Evolutionary conservation across 768 basidiomycete species (phyloP).

Genomic region (Cubamyces sp.): DNA sequence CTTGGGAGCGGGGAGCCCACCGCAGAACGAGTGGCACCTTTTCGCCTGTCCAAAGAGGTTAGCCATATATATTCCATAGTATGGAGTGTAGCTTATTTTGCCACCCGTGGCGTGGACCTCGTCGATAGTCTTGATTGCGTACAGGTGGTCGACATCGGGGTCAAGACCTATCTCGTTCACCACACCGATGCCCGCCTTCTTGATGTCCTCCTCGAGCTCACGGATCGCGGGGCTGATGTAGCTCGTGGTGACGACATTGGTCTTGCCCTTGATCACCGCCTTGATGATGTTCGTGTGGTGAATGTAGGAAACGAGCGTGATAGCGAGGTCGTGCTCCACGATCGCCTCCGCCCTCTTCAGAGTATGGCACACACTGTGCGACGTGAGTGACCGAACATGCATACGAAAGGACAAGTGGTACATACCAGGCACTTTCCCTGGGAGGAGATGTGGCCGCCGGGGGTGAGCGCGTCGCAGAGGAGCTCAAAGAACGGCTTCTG

Average conservation of each 20-base stretch:
- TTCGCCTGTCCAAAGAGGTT: constrained; percentile 59
- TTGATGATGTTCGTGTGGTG: constrained; percentile 89
- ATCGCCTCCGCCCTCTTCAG: constrained; percentile 78
- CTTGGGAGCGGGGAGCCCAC: constrained; percentile 92
- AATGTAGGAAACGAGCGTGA: constrained; percentile 96
- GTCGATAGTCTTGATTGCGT: constrained; percentile 90
- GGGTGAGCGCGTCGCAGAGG: constrained; percentile 84
- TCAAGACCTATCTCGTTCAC: constrained; percentile 99
- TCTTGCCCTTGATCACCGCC: constrained; percentile 86
- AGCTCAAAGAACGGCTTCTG: constrained; percentile 97
- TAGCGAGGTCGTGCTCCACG: constrained; percentile 88
- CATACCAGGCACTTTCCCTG: constrained; percentile 93
- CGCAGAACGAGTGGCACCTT: constrained; percentile 92
- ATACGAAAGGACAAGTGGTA: constrained; percentile 4
- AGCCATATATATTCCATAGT: neutral
- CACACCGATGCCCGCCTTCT: constrained; percentile 89
- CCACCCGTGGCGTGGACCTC: constrained; percentile 91
- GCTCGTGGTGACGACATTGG: constrained; percentile 93
- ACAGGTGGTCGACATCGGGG: constrained; percentile 93
- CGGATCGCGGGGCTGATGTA: constrained; percentile 93
- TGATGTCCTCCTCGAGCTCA: constrained; percentile 78
- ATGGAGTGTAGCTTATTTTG: constrained; percentile 56
- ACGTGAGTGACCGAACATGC: constrained; percentile 1
- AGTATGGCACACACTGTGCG: constrained; percentile 82
- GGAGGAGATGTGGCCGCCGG: constrained; percentile 92